These are phyloP conservation scores for Flaveria linearis DNA, from an alignment of 129 eudicot species.

Conservation along the genomic window DNA sequence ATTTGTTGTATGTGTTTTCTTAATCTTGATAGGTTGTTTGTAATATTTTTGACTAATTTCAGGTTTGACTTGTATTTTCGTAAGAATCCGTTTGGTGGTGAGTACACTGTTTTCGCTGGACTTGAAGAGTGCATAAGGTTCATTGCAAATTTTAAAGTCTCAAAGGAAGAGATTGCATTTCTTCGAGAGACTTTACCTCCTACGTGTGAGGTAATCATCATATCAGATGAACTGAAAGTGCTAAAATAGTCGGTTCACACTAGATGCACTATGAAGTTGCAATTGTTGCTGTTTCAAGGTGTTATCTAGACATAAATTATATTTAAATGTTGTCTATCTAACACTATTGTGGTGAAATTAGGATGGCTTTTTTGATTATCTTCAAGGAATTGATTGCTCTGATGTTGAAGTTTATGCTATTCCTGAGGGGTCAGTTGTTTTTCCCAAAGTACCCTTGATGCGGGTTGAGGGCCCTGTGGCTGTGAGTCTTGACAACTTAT, in stretches of 20 bases:
- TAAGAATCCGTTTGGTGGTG: conserved; percentile 92
- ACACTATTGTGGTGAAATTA: conserved; percentile 27
- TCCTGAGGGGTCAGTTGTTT: conserved; percentile 84
- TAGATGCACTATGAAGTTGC: neutral
- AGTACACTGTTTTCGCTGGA: conserved; percentile 92
- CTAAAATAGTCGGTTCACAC: neutral
- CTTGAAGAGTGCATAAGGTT: conserved; percentile 91
- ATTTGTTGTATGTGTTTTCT: conserved; percentile 18
- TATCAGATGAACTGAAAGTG: neutral
- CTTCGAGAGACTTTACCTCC: conserved; percentile 60
- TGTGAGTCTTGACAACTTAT: conserved; percentile 50
- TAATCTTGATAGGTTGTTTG: neutral
- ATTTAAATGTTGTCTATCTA: conserved; percentile 17
- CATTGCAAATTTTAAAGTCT: conserved; percentile 72
- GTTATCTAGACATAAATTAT: neutral
- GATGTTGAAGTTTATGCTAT: conserved; percentile 87
- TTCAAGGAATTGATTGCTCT: conserved; percentile 81
- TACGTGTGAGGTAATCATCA: conserved; percentile 72
- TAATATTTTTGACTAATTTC: conserved; percentile 23
- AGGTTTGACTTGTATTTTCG: conserved; percentile 94
- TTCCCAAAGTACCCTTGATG: conserved; percentile 89
- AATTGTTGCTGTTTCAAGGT: neutral
- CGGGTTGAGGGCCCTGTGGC: conserved; percentile 96
- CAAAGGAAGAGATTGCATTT: conserved; percentile 75
- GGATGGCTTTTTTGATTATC: conserved; percentile 87